Base-by-base conservation (phyloP, 805 yeast species). In the Ogataea minuta region DNA sequence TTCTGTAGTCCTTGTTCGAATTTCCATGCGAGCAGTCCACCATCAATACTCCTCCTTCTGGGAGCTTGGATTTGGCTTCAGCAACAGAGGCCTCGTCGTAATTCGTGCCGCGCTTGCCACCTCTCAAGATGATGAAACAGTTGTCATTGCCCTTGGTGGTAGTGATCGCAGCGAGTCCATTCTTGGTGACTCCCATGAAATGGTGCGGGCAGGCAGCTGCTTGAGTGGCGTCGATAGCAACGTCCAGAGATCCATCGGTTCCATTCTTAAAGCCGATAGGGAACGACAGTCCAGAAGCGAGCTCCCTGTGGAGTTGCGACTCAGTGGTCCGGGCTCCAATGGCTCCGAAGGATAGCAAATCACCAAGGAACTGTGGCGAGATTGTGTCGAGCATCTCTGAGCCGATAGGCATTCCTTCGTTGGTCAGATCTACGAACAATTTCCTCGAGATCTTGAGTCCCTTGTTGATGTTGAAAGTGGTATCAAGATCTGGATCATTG, bases 241-340 rank as follows among this genome's bases (percentile, higher is more conserved):
- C 97, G 43, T 79, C 84, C 46, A 91, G 71, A 35, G 93, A 75
- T 60, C 99, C 99, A 63, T 91, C 99, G 28, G 99, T 91, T 66
- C 98, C 99, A 64, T 91, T 91, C 71, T 91, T 91, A 84, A 91
- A 91, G 35, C 99, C 99, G 42, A 91, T 81, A 43, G 99, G 99
- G 91, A 91, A 91, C n/a, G 96, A 86, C 46, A 93, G 74, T 38
- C 99, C 99, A 7, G 97, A 90, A 14, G 98, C 95, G 55, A 91
- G 78, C 69, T 91, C 99, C 68, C 99, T 83, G 71, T 91, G 99
- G 45, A 91, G 77, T 67, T 91, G 99, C 30, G 97, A 91, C 70
- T 91, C 99, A 33, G 99, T 91, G 43, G 99, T 91, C 72, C 99
- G 83, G 41, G 99, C 99, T 60, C 99, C 99, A 67, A 91, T 90